Evolutionary conservation across 1,139 yeast species (phyloP), one percentile per base, ranked within the genome.

Genomic region (Saccharomycopsis hybrid): DNA sequence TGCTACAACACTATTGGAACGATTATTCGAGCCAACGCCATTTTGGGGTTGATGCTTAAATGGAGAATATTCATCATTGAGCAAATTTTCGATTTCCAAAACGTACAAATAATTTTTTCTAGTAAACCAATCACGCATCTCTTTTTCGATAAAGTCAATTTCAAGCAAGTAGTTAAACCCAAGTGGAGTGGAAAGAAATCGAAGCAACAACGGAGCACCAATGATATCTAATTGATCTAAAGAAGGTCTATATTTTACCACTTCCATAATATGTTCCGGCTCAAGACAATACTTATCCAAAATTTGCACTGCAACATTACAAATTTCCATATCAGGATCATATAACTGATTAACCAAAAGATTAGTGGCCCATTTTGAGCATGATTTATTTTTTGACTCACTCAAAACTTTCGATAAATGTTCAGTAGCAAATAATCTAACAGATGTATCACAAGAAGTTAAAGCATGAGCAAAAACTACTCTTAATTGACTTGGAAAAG

Each of bases 301-400:
- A 2, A 74, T 71, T 36, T 69, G 69, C 7, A 80, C 78, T 0
- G 87, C 82, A n/a, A 73, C 65, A 9, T 73, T 67, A 41, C 82
- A 78, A 3, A 88, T 82, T 9, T 72, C 78, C 5, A 70, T 65
- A 47, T 75, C 77, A 0, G 77, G 70, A 60, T 87, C 95, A 61
- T 85, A 88, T 3, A 90, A 65, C 60, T 85, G 90, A 35, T 78
- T 76, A 4, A 84, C 80, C 47, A 90, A 65, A 38, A 82, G 60
- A 31, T 74, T 40, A 7, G 41, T 8, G 3, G 50, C 52, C 55
- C 55, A 53, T 11, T 44, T 43, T 5, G 47, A 27, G 36, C 54
- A 48, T 9, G 44, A 38, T 1, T 28, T 27, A 7, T 38, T 33
- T 30, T 24, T 46, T 5, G 46, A 32, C 27, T 67, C 64, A 4